Base-by-base conservation (phyloP, 2,329 filamentous ascomycete genomes). In the Cordyceps cateniannulata region DNA sequence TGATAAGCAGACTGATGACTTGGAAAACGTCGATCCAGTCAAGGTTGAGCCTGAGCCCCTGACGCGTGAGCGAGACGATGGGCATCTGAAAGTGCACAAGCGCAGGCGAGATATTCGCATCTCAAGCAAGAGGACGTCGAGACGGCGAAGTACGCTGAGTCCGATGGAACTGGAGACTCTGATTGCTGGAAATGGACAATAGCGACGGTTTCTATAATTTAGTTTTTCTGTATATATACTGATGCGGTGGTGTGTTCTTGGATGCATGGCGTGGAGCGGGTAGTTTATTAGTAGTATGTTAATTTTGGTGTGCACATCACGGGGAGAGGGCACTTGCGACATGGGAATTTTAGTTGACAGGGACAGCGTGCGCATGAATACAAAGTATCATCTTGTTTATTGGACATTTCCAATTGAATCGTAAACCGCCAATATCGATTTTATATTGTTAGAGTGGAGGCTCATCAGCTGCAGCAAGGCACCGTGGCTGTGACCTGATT, bases 81-180 rank as follows among this genome's bases (percentile, higher is more conserved):
- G 68, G 51, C 69, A 64, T 54, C 59, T 29, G 25, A 66, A 67
- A 55, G 70, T 72, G 4, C 69, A 72, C 52, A 78, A 78, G 70
- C 76, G 81, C 35, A 83, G 82, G 69, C 75, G 80, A 47, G 83
- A 77, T 68, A 77, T 73, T 71, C 81, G 75, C 70, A 78, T 72
- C 10, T 54, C 58, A 67, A 85, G 70, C 71, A 87, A 76, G 76
- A 77, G 71, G 9, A 79, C 84, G 3, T 87, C 81, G 62, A 78
- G 88, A 69, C 80, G 89, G 69, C 81, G 90, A 70, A 91, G 88
- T 68, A 93, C 89, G 22, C 75, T 93, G 35, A 91, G 84, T 67
- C 85, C 88, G 3, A 88, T 87, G 79, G 90, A 93, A 73, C 73
- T 93, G 69, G 83, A 89, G 73, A 84, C 81, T 49, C 70, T 90